A percentile compares a stretch with the other conserved stretches of the same genome.
Evolutionary conservation across 2,329 filamentous ascomycete species (phyloP).

Genomic region (Fusarium solani-melongenae): DNA sequence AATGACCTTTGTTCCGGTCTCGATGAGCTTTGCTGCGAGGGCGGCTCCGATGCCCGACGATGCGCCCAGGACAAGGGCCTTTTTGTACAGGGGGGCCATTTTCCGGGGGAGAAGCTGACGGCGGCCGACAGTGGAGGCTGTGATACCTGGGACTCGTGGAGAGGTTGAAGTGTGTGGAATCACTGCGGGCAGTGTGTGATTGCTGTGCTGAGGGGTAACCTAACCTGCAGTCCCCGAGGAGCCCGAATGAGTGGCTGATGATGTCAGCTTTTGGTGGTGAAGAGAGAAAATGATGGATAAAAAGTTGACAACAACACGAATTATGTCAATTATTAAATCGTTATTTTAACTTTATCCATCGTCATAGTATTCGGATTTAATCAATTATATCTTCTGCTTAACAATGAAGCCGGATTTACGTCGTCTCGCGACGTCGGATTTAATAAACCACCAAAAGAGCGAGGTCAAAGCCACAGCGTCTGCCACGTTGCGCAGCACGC

Average conservation of each 20-base stretch:
- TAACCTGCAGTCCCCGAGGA: background rate
- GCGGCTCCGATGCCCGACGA: constrained; percentile 45
- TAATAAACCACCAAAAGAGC: background rate
- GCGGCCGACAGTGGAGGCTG: constrained; percentile 11
- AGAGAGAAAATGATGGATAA: background rate
- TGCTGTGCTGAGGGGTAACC: background rate
- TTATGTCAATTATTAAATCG: background rate
- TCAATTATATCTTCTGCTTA: background rate
- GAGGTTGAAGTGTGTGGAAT: background rate
- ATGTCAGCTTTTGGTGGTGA: background rate
- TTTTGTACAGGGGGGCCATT: constrained; percentile 43
- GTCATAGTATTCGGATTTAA: background rate
- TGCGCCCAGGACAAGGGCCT: constrained; percentile 56
- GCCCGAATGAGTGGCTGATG: background rate
- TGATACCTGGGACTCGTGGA: background rate
- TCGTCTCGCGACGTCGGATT: background rate
- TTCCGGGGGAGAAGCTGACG: background rate
- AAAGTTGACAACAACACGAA: background rate
- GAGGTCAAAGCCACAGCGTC: background rate
- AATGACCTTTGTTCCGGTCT: constrained; percentile 57
- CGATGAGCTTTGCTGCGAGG: constrained; percentile 53
- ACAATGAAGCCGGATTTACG: background rate
- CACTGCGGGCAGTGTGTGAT: background rate
- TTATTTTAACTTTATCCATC: background rate
- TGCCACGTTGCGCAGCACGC: background rate